These are phyloP conservation scores for Ogataea glucozyma DNA, from an alignment of 805 yeast species.

Conservation along the genomic window DNA sequence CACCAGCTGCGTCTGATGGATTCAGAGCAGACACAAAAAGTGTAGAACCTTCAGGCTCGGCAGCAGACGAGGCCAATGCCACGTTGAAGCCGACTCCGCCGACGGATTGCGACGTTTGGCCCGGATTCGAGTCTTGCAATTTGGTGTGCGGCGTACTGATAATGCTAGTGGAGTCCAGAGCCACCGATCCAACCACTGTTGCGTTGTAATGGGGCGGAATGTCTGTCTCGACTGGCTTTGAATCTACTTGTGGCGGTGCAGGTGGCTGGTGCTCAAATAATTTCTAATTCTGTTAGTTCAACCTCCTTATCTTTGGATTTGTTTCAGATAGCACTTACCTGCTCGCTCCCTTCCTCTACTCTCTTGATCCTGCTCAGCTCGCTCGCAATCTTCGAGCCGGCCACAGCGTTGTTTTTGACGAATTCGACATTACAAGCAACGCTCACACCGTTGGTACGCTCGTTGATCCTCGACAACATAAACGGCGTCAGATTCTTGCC, in stretches of 20 bases:
- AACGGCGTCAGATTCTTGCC: constrained; percentile 86
- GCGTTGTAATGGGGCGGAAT: constrained; percentile 31
- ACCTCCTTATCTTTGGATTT: neutral
- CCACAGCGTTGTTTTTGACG: constrained; percentile 71
- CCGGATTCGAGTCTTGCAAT: constrained; percentile 73
- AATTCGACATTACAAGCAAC: constrained; percentile 71
- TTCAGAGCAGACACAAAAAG: constrained; percentile 60
- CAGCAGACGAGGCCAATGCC: constrained; percentile 57
- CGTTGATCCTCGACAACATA: constrained; percentile 62
- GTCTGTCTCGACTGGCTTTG: too few species aligned
- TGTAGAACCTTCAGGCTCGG: constrained; percentile 32
- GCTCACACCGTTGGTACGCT: constrained; percentile 67
- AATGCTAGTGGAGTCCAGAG: constrained; percentile 68
- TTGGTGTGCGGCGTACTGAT: constrained; percentile 31
- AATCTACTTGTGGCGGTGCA: constrained; percentile 12
- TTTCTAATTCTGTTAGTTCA: neutral
- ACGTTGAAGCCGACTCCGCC: constrained; percentile 91
- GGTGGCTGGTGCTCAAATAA: neutral
- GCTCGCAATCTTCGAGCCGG: constrained; percentile 68
- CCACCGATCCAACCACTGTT: constrained; percentile 71
- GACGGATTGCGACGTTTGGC: constrained; percentile 51
- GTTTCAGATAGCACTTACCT: too few species aligned
- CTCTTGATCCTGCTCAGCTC: constrained; percentile 44
- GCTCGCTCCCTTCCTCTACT: constrained; percentile 14
- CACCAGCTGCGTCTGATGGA: constrained; percentile 52